Evolutionary conservation across 805 yeast genomes (phyloP).

Genomic region (Cyberlindnera americana): DNA sequence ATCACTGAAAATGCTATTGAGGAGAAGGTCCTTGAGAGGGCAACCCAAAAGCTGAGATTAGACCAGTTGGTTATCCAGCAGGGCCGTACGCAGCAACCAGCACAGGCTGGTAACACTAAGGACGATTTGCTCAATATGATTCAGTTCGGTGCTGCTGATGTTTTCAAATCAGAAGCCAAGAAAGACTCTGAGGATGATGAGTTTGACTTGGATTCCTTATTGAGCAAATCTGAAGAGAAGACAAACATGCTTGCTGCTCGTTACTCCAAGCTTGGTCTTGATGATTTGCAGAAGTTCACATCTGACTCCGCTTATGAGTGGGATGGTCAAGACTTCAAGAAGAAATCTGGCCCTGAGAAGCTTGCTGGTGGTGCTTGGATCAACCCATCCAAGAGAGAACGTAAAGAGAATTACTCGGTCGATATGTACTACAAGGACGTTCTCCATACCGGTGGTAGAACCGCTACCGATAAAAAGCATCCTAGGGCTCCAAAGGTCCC

Average conservation of each 20-base stretch:
- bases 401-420: conserved; percentile 81
- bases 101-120: conserved; percentile 45
- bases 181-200: conserved; percentile 39
- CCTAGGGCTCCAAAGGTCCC: conserved; percentile 85
- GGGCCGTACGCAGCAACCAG: conserved; percentile 41
- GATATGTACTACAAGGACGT: conserved; percentile 85
- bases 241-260: conserved; percentile 59
- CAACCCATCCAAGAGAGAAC: conserved; percentile 79
- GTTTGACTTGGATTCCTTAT: conserved; percentile 57
- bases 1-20: conserved; percentile 82
- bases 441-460: conserved; percentile 66
- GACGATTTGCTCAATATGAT: conserved; percentile 79
- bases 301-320: conserved; percentile 79
- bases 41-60: conserved; percentile 71
- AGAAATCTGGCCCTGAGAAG: conserved; percentile 48
- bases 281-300: conserved; percentile 73
- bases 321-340: conserved; percentile 81
- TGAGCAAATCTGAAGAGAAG: conserved; percentile 58
- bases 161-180: conserved; percentile 34
- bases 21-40: conserved; percentile 77
- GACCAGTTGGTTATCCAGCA: conserved; percentile 85
- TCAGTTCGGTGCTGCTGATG: conserved; percentile 75
- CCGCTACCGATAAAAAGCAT: conserved; percentile 43
- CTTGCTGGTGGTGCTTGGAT: conserved; percentile 63
- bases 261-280: conserved; percentile 65